Conservation (phyloP, 495 filamentous ascomycete species). For the Annulohypoxylon stygium region DNA sequence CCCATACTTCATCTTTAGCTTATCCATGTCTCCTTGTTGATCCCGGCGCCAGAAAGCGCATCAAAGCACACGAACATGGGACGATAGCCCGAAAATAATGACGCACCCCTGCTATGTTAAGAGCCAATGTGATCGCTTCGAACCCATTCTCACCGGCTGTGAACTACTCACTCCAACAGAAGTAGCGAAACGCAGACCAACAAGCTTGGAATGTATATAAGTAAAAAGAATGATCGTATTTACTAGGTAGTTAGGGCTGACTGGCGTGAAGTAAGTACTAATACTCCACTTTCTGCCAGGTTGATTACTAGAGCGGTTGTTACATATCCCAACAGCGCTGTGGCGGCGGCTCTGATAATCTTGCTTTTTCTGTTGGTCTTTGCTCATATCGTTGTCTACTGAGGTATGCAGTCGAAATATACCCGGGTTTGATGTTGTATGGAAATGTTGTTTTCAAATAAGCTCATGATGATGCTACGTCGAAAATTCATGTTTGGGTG, state of each 20-base stretch:
- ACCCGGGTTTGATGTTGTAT: slow-evolving; percentile 36
- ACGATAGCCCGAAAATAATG: slow-evolving; percentile 44
- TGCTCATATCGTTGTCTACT: neutral
- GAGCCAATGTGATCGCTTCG: slow-evolving; percentile 37
- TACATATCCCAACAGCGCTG: neutral
- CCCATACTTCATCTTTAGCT: slow-evolving; percentile 39
- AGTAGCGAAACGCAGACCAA: slow-evolving; percentile 22
- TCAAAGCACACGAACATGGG: slow-evolving; percentile 44
- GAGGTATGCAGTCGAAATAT: slow-evolving; percentile 15
- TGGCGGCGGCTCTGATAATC: slow-evolving; percentile 10
- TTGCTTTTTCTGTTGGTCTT: slow-evolving; percentile 3
- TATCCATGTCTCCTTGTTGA: slow-evolving; percentile 46
- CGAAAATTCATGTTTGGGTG: neutral
- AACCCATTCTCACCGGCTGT: slow-evolving; percentile 1
- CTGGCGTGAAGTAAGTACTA: slow-evolving; percentile 1
- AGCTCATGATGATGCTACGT: slow-evolving; percentile 29
- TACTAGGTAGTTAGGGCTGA: slow-evolving; percentile 38
- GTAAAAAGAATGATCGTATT: slow-evolving; percentile 18
- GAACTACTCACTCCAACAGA: slow-evolving; percentile 27
- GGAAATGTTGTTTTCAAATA: slow-evolving; percentile 15
- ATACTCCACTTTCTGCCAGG: neutral
- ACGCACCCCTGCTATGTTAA: slow-evolving; percentile 34
- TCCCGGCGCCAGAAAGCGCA: slow-evolving; percentile 46
- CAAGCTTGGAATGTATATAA: slow-evolving; percentile 20
- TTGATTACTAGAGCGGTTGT: slow-evolving; percentile 1